Percentiles rank a stretch among this genome's conserved stretches.
phyloP scores from a whole-genome alignment of 1,284 basidiomycete genomes.

The Pseudozyma thailandica region DNA sequence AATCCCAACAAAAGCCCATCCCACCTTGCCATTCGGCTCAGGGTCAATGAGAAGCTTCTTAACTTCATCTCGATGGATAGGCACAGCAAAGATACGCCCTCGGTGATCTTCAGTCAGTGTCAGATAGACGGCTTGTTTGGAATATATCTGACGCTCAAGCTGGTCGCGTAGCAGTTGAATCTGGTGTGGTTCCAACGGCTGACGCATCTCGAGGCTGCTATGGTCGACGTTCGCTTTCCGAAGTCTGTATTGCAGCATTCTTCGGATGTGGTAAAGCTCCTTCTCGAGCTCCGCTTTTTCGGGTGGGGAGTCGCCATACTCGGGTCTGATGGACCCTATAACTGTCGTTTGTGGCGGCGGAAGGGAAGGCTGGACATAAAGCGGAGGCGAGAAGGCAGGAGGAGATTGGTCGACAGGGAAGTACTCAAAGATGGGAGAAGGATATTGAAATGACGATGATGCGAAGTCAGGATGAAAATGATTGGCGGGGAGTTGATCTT shows the following conservation, averaged over 20 bases:
- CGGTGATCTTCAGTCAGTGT: background rate
- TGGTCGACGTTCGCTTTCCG: background rate
- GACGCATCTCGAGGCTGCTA: background rate
- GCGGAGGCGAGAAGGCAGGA: too few species aligned
- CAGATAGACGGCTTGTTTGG: constrained; percentile 2
- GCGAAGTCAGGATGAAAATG: too few species aligned
- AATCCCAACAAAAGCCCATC: constrained; percentile 12
- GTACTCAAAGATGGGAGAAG: too few species aligned
- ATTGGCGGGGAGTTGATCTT: too few species aligned
- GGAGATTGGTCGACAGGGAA: background rate
- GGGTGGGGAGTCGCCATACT: too few species aligned
- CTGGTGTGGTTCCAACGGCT: background rate
- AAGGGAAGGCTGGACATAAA: too few species aligned
- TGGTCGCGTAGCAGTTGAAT: constrained; percentile 3
- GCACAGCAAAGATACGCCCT: constrained; percentile 10
- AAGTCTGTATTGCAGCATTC: constrained; percentile 8
- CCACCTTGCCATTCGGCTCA: background rate
- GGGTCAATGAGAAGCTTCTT: background rate
- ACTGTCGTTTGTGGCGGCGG: too few species aligned
- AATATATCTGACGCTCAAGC: constrained; percentile 5
- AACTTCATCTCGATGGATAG: constrained; percentile 8
- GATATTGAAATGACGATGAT: too few species aligned
- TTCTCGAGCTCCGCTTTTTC: background rate
- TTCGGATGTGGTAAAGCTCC: constrained; percentile 4
- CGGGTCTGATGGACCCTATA: too few species aligned